Percentiles rank a stretch among this genome's conserved stretches.
These are phyloP conservation scores for Scedosporium apiospermum DNA, from an alignment of 2,329 filamentous ascomycete species.

Conservation along the genomic window DNA sequence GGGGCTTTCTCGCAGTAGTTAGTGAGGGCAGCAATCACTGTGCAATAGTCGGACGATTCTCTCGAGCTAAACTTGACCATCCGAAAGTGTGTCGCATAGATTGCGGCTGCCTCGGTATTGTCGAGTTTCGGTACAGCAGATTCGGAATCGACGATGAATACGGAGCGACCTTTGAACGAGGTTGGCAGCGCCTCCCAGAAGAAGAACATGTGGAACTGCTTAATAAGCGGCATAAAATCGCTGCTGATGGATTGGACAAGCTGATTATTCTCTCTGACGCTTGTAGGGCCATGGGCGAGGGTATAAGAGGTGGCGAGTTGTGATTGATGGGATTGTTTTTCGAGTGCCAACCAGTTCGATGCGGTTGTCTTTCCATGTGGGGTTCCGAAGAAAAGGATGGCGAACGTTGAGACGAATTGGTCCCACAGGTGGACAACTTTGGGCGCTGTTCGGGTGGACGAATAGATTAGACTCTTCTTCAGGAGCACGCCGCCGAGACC, in stretches of 20 bases:
- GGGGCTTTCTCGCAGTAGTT: not conserved
- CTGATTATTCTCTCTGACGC: not conserved
- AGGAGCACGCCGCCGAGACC: not conserved
- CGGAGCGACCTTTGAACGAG: conserved; percentile 6
- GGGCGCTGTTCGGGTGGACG: not conserved
- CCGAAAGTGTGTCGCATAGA: not conserved
- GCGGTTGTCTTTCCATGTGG: not conserved
- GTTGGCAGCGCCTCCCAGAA: not conserved
- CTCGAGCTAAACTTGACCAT: not conserved
- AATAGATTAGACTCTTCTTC: conserved; percentile 6
- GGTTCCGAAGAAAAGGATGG: not conserved
- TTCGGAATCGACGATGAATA: conserved; percentile 6
- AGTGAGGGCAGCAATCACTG: not conserved
- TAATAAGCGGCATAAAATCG: not conserved
- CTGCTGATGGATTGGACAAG: not conserved
- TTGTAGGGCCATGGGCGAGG: not conserved
- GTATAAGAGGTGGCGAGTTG: not conserved
- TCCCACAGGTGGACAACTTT: not conserved
- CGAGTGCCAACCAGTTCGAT: not conserved
- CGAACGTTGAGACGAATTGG: not conserved
- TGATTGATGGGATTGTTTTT: not conserved
- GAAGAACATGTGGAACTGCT: conserved; percentile 1
- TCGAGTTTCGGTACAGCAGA: conserved; percentile 6
- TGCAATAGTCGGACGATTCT: not conserved
- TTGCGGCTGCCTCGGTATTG: conserved; percentile 6